Conservation (phyloP, 2,329 filamentous ascomycete species). For the Epichloe aotearoae region DNA sequence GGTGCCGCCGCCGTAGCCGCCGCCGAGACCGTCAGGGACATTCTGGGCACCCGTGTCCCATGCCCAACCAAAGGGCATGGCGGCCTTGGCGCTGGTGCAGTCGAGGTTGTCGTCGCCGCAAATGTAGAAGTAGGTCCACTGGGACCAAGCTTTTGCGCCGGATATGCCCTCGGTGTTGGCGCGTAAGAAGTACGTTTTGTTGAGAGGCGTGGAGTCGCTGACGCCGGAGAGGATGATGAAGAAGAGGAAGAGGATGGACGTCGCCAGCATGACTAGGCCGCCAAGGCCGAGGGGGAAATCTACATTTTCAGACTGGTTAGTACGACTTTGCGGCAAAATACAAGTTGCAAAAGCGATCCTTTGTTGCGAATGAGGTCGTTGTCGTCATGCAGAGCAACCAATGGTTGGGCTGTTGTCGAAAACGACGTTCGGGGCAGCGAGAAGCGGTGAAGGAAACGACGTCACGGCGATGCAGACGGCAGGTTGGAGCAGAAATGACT, state of each 20-base stretch:
- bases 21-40: conserved; percentile 32
- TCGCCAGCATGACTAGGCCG: conserved; percentile 35
- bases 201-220: conserved; percentile 39
- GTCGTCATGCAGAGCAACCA: too few relatives aligned
- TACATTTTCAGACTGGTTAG: conserved; percentile 8
- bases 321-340: neutral
- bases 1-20: conserved; percentile 38
- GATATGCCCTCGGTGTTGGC: conserved; percentile 62
- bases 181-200: conserved; percentile 74
- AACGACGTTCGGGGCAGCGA: too few relatives aligned
- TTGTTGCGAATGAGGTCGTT: too few relatives aligned
- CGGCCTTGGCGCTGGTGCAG: conserved; percentile 51
- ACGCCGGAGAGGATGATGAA: conserved; percentile 47
- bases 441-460: too few relatives aligned
- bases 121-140: conserved; percentile 88
- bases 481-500: neutral
- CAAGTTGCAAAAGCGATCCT: too few relatives aligned
- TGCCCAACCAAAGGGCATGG: conserved; percentile 59
- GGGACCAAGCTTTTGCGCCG: conserved; percentile 51
- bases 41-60: conserved; percentile 36
- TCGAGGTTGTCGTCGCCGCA: conserved; percentile 52
- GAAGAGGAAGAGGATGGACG: conserved; percentile 40
- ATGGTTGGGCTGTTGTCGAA: too few relatives aligned
- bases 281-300: conserved; percentile 28
- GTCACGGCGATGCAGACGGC: too few relatives aligned